These are phyloP conservation scores for Phoma sp. DNA, from an alignment of 2,329 filamentous ascomycete genomes.

Conservation along the genomic window DNA sequence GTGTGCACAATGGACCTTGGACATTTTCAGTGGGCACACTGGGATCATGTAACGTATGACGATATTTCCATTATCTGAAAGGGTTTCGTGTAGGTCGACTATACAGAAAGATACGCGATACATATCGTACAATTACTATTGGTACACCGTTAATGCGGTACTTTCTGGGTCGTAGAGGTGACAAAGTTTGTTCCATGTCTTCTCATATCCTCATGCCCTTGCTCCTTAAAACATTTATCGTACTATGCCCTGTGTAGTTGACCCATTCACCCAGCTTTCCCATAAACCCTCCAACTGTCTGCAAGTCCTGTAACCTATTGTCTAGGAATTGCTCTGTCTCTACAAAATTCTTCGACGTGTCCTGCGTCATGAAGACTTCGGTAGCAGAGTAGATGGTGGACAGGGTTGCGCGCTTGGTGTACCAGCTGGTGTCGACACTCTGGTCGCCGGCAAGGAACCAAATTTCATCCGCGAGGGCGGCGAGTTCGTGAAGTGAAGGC, in stretches of 20 bases:
- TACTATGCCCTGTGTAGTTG: conserved; percentile 79
- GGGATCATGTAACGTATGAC: no score
- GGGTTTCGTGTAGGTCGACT: no score
- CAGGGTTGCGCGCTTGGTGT: conserved; percentile 72
- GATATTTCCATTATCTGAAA: no score
- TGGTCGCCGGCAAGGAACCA: conserved; percentile 84
- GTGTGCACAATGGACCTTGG: no score
- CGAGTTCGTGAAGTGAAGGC: conserved; percentile 78
- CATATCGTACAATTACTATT: no score
- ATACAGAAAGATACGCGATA: no score
- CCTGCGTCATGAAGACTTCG: conserved; percentile 95
- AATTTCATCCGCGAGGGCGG: conserved; percentile 87
- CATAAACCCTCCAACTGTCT: conserved; percentile 67
- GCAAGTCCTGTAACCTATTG: conserved; percentile 74
- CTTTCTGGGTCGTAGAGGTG: no score
- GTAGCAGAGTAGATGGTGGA: conserved; percentile 72
- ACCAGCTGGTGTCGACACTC: conserved; percentile 87
- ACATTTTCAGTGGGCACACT: no score
- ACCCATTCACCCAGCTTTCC: conserved; percentile 76
- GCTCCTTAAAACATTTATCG: conserved; percentile 83
- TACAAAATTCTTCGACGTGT: conserved; percentile 73
- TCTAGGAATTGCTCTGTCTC: conserved; percentile 84
- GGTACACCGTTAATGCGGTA: no score
- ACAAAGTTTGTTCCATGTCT: no score
- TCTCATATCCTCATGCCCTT: conserved; percentile 82